phyloP scores from a whole-genome alignment of 345 rosid genomes.

The Trapa incisa region DNA sequence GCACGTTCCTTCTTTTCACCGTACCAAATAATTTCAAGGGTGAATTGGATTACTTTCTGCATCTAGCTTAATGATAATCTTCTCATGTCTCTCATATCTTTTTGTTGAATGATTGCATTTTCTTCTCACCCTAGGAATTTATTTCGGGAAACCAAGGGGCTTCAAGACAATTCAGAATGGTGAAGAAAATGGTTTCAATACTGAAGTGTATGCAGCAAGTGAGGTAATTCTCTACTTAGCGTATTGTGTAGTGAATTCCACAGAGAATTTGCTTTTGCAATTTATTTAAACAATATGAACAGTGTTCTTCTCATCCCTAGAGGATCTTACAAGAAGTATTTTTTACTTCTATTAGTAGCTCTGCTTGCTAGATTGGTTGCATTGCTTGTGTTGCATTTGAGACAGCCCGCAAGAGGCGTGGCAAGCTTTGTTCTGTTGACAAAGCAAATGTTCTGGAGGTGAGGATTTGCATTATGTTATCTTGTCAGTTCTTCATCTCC shows the following conservation, averaged over 20 bases:
- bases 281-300: not conserved
- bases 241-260: not conserved
- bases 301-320: not conserved
- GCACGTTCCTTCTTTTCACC: not conserved
- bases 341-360: not conserved
- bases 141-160: conserved; percentile 90
- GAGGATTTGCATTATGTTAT: not conserved
- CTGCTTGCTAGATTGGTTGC: conserved; percentile 62
- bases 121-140: conserved; percentile 48
- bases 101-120: conserved; percentile 3
- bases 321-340: not conserved
- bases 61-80: conserved; percentile 74
- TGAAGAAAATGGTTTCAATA: conserved; percentile 78
- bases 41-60: conserved; percentile 13
- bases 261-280: not conserved
- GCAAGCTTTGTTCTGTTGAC: conserved; percentile 90
- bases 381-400: conserved; percentile 95
- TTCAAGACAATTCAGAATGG: conserved; percentile 58
- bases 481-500: not conserved
- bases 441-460: conserved; percentile 98
- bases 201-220: conserved; percentile 76
- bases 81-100: conserved; percentile 4
- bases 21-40: not conserved
- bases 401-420: conserved; percentile 72
- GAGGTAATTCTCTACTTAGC: conserved; percentile 44